Evolutionary conservation across 768 basidiomycete genomes (phyloP).

Genomic region (Rhodocollybia butyracea): DNA sequence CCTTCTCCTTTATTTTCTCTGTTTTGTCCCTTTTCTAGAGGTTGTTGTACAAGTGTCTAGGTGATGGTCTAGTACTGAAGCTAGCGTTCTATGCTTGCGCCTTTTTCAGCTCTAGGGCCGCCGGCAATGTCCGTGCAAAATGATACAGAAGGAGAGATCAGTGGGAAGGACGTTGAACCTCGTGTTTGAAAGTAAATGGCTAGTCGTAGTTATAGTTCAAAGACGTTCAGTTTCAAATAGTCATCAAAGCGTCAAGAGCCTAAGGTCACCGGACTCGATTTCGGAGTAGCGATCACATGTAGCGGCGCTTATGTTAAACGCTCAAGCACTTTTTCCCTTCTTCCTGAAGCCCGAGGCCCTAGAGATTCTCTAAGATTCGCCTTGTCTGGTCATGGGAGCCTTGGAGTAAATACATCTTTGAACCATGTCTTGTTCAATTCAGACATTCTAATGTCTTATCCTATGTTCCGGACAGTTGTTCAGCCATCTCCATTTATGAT

Average conservation of each 20-base stretch:
- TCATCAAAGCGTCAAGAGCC: not conserved
- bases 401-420: too few relatives aligned
- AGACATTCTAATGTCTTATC: too few relatives aligned
- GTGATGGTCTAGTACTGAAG: not conserved
- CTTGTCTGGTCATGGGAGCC: too few relatives aligned
- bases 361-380: too few relatives aligned
- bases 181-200: not conserved
- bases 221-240: not conserved
- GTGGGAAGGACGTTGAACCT: not conserved
- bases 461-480: too few relatives aligned
- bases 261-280: not conserved
- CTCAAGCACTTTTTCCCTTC: not conserved
- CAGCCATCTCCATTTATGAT: too few relatives aligned
- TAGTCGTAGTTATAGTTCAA: not conserved
- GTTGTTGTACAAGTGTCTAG: conserved; percentile 1
- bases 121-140: not conserved
- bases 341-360: not conserved
- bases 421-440: too few relatives aligned
- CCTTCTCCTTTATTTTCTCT: not conserved
- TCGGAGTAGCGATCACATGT: not conserved
- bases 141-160: not conserved
- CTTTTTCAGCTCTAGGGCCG: not conserved
- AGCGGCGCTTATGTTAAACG: not conserved
- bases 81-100: not conserved
- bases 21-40: not conserved